These are phyloP conservation scores for Pythium scleroteichum DNA, from an alignment of 352 stramenopile genomes.

Conservation along the genomic window DNA sequence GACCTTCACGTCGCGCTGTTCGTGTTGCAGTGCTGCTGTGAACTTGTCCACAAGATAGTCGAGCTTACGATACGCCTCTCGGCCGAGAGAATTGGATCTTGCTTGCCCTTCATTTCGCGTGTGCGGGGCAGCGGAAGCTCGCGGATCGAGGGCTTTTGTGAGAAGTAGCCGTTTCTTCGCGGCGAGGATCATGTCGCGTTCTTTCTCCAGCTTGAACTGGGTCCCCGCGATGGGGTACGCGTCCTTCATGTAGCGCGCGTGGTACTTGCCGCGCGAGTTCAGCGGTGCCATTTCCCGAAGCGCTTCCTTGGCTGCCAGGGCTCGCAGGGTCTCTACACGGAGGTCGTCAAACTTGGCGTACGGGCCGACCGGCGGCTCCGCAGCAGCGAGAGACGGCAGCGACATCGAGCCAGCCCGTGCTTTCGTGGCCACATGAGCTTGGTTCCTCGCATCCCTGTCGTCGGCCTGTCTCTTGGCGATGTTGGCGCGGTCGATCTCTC, in stretches of 20 bases:
- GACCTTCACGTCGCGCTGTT: constrained; percentile 8
- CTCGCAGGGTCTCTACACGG: constrained; percentile 36
- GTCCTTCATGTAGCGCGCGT: constrained; percentile 65
- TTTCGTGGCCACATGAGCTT: too few species aligned
- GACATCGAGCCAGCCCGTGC: constrained; percentile 3
- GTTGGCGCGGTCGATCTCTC: constrained; percentile 11
- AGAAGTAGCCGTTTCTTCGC: constrained; percentile 77
- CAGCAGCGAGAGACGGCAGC: neutral
- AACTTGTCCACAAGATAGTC: constrained; percentile 54
- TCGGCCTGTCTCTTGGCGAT: constrained; percentile 15
- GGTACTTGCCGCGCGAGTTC: constrained; percentile 71
- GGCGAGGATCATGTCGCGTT: constrained; percentile 51
- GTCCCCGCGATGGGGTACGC: constrained; percentile 70
- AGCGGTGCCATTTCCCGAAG: constrained; percentile 37
- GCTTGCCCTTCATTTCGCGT: neutral
- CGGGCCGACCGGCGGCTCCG: constrained; percentile 27
- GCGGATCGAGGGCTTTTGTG: constrained; percentile 13
- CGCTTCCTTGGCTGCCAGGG: constrained; percentile 46
- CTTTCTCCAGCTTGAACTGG: constrained; percentile 68
- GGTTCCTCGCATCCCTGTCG: neutral
- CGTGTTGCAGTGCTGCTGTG: neutral
- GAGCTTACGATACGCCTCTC: too few species aligned
- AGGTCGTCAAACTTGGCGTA: constrained; percentile 57
- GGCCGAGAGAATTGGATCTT: too few species aligned
- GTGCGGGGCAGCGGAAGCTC: neutral